A percentile compares a stretch with the other conserved stretches of the same genome.
Evolutionary conservation across 2,329 filamentous ascomycete genomes (phyloP).

Genomic region (Epicoccum nigrum): DNA sequence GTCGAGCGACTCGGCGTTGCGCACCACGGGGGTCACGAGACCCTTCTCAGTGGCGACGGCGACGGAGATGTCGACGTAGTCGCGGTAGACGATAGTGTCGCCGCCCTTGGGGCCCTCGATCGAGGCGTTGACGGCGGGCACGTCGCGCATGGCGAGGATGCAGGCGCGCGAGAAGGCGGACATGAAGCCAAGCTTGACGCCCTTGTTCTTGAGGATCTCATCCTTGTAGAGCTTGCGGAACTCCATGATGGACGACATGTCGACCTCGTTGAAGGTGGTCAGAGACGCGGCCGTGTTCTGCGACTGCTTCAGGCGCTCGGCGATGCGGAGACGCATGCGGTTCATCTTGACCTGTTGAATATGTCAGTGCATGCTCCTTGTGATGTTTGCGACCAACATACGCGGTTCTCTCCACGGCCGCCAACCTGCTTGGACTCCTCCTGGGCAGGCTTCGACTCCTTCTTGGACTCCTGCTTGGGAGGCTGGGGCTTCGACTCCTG

Average conservation of each 20-base stretch:
- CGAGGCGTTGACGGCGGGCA: conserved; percentile 94
- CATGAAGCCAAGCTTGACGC: conserved; percentile 99
- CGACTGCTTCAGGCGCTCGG: conserved; percentile 97
- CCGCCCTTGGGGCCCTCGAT: conserved; percentile 95
- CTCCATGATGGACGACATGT: conserved; percentile 97
- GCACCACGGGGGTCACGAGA: conserved; percentile 92
- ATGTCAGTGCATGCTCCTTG: conserved; percentile 14
- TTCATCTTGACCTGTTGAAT: conserved; percentile 94
- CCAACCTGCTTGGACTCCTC: conserved; percentile 56
- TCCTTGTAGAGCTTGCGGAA: conserved; percentile 98
- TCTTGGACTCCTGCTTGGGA: conserved; percentile 22
- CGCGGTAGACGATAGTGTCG: conserved; percentile 96
- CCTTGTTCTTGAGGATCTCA: conserved; percentile 91
- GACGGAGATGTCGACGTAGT: conserved; percentile 97
- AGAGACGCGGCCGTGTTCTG: conserved; percentile 97
- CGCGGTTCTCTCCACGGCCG: conserved; percentile 84
- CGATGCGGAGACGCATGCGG: conserved; percentile 96
- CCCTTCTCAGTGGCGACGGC: conserved; percentile 98
- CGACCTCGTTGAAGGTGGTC: conserved; percentile 98
- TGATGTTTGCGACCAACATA: conserved; percentile 59
- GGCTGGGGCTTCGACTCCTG: conserved; percentile 42
- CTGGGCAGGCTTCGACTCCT: conserved; percentile 38
- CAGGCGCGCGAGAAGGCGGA: conserved; percentile 92
- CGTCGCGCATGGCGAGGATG: conserved; percentile 89
- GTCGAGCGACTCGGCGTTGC: conserved; percentile 88